Base-by-base conservation (phyloP, 495 filamentous ascomycete genomes). In the Aspergillus carlsbadensis region DNA sequence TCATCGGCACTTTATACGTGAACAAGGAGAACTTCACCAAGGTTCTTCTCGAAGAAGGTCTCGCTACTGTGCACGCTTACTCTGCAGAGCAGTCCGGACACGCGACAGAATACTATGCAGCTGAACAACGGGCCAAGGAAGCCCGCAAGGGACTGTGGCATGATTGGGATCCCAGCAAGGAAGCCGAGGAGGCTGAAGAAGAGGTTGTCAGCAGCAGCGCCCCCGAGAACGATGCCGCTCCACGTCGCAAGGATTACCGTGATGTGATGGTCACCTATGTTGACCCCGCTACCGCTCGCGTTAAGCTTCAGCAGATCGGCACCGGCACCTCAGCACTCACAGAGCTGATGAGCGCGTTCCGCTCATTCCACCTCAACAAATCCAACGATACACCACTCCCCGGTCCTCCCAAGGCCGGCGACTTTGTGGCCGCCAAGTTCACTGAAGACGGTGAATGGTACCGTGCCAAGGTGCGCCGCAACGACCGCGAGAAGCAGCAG, bases 11-110 rank as follows among this genome's bases (percentile, higher is more conserved):
- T 14, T 82, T 99, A 2, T 96, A 92, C 63, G 80, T 98, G 65
- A 94, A 92, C 78, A 90, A 92, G 37, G 92, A 97, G 73, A 97
- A 90, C 76, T 93, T 99, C 72, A 90, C 94, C 62, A 96, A 96
- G 76, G 67, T 91, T 10, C 85, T 99, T 6, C 82, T 98, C 3
- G 94, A 98, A 71, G 95, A 98, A 72, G 95, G 95, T 44, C 73
- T 96, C 26, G 95, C 95, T 15, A 86, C 84, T 20, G 92, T 98
- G 31, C 92, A 98, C 67, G 81, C 84, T 49, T 98, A 96, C 76
- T 97, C 93, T 20, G 95, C 94, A 4, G 92, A 98, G 74, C 94
- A 96, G 76, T 88, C 90, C 10, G 94, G 91, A 46, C 91, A 96
- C 64, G 87, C 87, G 24, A 85, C 77, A 41, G 95, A 97, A 70